Percentiles rank a stretch among this genome's conserved stretches.
Conservation (phyloP, 768 basidiomycete genomes). For the Lactarius indigo region DNA sequence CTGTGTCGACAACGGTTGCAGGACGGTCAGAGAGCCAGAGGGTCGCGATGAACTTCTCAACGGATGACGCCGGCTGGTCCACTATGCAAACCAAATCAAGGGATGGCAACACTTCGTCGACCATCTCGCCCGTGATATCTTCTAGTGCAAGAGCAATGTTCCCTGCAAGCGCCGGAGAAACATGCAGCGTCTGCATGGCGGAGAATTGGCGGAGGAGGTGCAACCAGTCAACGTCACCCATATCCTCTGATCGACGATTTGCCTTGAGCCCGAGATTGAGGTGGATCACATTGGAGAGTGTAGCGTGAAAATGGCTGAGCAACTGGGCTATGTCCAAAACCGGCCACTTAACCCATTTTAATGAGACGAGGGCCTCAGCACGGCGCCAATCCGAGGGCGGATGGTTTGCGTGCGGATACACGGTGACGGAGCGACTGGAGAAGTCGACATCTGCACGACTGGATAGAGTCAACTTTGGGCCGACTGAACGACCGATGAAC, state of each 20-base stretch:
- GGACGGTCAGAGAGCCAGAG: background rate
- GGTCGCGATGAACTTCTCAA: background rate
- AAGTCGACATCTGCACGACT: too few species aligned
- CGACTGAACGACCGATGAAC: background rate
- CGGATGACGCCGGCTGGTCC: background rate
- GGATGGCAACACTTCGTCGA: background rate
- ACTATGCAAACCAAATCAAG: background rate
- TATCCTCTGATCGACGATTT: background rate
- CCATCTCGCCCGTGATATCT: background rate
- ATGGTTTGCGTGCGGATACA: too few species aligned
- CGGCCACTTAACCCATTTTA: background rate
- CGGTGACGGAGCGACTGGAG: too few species aligned
- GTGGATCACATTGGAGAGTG: background rate
- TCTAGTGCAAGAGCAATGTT: background rate
- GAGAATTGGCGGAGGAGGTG: background rate
- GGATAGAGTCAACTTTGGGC: background rate
- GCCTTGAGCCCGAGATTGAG: background rate
- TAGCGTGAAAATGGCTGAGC: background rate
- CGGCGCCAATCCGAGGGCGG: too few species aligned
- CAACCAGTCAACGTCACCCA: background rate
- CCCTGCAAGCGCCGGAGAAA: background rate
- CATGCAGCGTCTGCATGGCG: background rate
- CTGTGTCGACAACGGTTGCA: background rate
- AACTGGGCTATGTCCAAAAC: background rate
- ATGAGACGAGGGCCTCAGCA: background rate